Percentiles rank a stretch among this genome's conserved stretches.
These are phyloP conservation scores for Kwoniella mangroviensis DNA, from an alignment of 768 basidiomycete species.

Conservation along the genomic window DNA sequence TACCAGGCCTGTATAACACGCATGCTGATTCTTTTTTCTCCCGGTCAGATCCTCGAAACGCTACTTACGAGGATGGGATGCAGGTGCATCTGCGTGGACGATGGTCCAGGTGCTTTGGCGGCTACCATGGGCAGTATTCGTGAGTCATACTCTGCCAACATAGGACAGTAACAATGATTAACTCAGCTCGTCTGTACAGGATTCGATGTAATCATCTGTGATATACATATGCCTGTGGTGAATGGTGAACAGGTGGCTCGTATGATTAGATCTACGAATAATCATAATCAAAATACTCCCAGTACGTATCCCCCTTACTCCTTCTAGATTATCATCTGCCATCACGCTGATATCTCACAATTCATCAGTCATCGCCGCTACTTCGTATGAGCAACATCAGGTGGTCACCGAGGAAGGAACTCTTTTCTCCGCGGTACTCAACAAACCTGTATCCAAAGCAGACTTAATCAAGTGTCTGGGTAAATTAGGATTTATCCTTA, in stretches of 20 bases:
- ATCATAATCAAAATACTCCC: constrained; percentile 89
- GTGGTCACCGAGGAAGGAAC: constrained; percentile 53
- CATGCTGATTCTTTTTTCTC: constrained; percentile 7
- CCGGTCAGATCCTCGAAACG: constrained; percentile 82
- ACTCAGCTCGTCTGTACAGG: constrained; percentile 61
- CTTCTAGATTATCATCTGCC: neutral
- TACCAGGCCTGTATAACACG: neutral
- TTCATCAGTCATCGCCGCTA: constrained; percentile 55
- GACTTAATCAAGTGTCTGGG: constrained; percentile 80
- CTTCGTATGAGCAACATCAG: constrained; percentile 54
- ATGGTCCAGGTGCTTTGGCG: constrained; percentile 95
- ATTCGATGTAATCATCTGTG: constrained; percentile 95
- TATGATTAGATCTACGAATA: constrained; percentile 95
- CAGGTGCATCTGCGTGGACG: constrained; percentile 90
- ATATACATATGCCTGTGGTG: constrained; percentile 92
- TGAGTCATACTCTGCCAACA: constrained; percentile 61
- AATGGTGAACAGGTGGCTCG: constrained; percentile 95
- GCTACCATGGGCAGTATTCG: constrained; percentile 98
- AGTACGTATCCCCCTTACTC: constrained; percentile 56
- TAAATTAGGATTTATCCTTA: constrained; percentile 72
- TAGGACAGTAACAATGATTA: neutral
- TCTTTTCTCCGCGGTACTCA: constrained; percentile 62
- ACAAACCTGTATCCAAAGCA: constrained; percentile 87
- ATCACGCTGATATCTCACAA: neutral
- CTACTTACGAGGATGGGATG: constrained; percentile 91